Conservation (phyloP, 495 filamentous ascomycete species). For the Penicillium argentinense region DNA sequence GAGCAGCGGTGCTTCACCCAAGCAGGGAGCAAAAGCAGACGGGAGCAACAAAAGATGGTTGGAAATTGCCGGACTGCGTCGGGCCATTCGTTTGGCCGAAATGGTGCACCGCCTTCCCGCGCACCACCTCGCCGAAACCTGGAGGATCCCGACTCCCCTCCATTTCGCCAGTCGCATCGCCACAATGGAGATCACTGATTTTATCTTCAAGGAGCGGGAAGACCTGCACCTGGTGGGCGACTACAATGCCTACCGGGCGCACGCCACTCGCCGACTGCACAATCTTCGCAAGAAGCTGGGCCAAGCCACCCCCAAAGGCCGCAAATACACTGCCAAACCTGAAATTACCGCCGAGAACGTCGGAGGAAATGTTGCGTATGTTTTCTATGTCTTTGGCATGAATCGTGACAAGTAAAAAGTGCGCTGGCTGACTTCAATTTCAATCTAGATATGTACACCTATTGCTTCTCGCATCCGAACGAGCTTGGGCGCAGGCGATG, state of each 20-base stretch:
- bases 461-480: conserved; percentile 80
- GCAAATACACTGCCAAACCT: conserved; percentile 75
- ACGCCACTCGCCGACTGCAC: conserved; percentile 78
- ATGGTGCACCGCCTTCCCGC: conserved; percentile 32
- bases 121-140: conserved; percentile 16
- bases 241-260: conserved; percentile 79
- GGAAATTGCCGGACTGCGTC: conserved; percentile 30
- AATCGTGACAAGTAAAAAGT: background rate
- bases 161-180: conserved; percentile 2
- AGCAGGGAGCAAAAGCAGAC: background rate
- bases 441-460: conserved; percentile 69
- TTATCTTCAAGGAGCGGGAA: conserved; percentile 73
- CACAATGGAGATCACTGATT: conserved; percentile 87
- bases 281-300: conserved; percentile 82
- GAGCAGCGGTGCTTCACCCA: background rate
- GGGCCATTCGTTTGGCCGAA: conserved; percentile 43
- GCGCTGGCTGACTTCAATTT: conserved; percentile 14
- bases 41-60: background rate
- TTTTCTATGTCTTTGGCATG: background rate
- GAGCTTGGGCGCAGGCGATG: conserved; percentile 97
- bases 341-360: conserved; percentile 77
- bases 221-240: conserved; percentile 83
- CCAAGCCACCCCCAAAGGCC: conserved; percentile 75
- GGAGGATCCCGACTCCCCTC: conserved; percentile 16
- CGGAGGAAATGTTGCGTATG: conserved; percentile 72